phyloP scores from a whole-genome alignment of 192 early-diverging fungal species.

The Backusella australiensis region DNA sequence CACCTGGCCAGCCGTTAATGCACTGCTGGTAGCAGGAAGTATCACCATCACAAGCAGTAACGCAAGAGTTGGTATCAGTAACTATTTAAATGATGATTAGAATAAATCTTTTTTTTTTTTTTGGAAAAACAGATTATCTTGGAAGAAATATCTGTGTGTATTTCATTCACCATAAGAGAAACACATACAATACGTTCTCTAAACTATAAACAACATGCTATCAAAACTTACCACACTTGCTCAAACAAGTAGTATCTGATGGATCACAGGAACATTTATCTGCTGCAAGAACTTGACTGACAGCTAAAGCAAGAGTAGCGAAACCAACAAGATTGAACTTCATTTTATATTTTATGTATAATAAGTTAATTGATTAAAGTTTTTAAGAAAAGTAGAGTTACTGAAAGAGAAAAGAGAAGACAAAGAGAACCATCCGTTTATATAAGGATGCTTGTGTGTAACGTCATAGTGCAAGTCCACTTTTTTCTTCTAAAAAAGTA shows the following conservation, averaged over 20 bases:
- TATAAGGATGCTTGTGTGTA: background rate
- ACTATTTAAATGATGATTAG: background rate
- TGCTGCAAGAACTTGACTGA: background rate
- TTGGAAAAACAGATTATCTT: background rate
- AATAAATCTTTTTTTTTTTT: background rate
- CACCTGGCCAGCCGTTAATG: conserved; percentile 1
- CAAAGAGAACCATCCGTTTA: background rate
- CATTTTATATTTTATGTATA: background rate
- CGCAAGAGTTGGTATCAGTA: conserved; percentile 8
- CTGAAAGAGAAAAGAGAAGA: background rate
- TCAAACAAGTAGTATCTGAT: background rate
- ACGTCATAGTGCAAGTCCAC: background rate
- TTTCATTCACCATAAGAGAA: background rate
- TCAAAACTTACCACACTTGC: conserved; percentile 14
- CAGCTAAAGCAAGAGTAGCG: background rate
- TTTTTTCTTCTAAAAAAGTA: background rate
- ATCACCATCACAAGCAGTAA: conserved; percentile 5
- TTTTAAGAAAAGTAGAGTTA: background rate
- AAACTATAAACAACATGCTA: background rate
- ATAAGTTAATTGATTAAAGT: background rate
- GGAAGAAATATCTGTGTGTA: background rate
- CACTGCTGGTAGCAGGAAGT: conserved; percentile 11
- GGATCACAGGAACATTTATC: background rate
- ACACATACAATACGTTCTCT: background rate
- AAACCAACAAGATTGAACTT: background rate